Evolutionary conservation across 805 yeast species (phyloP), one percentile per base, ranked within the genome.

Genomic region (Cyberlindnera petersonii): DNA sequence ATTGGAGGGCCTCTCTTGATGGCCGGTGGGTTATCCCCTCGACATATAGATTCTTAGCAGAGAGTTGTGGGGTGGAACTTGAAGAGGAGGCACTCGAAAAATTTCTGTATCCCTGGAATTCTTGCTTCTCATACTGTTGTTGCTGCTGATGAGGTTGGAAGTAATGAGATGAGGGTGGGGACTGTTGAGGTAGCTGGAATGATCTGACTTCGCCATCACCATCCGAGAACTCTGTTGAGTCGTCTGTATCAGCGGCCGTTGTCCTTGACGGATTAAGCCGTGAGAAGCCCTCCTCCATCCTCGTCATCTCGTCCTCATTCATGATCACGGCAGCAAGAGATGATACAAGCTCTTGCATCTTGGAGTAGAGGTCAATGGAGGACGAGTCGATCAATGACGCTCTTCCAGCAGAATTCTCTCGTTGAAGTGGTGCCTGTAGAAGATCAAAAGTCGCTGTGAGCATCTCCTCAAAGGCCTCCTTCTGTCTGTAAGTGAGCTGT

Each of bases 241-340:
- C 42, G 11, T 37, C 33, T 6, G 11, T 6, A 6, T 14, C 37
- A 20, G 26, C 14, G 14, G 9, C 11, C 9, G 11, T 26, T 7
- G 5, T 21, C 23, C 15, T 20, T 16, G 29, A 21, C n/a, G n/a
- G n/a, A 9, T 26, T 30, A 16, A 42, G 7, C 9, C 32, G 14
- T 16, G 31, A 24, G 13, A 26, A 28, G 15, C 39, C 39, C 2
- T 46, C 48, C 11, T 44, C 46, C 10, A 39, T 16, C 17, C 35
- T 33, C 14, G 46, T 26, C 6, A 34, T 36, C 13, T 49, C 58
- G 5, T 48, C 53, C 17, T 49, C 56, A 23, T 50, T 46, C 55
- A 63, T 58, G 11, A 64, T 53, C 35, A 63, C 42, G 8, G 60
- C 52, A 6, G 67, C 59, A 31, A 64, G 37, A 1, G 64, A 41